A percentile compares a stretch with the other conserved stretches of the same genome.
These are phyloP conservation scores for Podaxis sp. DNA, from an alignment of 768 basidiomycete species.

Conservation along the genomic window DNA sequence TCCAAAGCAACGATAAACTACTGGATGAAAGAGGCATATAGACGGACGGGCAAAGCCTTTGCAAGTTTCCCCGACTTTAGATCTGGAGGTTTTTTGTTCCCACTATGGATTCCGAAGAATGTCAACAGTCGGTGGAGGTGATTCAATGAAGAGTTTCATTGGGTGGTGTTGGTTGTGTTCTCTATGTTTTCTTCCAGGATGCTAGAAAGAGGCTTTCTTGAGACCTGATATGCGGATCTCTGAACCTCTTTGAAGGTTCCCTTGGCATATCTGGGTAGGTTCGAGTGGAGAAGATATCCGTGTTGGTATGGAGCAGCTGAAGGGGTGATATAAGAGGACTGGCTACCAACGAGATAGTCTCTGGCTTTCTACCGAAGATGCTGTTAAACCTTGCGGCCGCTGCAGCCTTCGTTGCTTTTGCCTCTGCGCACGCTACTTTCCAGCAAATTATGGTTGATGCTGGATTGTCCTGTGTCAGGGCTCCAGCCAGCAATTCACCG, in stretches of 20 bases:
- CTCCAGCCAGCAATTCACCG: slow-evolving; percentile 41
- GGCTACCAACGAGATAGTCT: too few relatives aligned
- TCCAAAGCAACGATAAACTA: background rate
- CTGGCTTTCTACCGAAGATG: background rate
- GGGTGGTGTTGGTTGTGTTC: background rate
- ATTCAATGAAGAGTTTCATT: background rate
- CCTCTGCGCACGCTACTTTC: slow-evolving; percentile 49
- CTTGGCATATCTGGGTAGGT: background rate
- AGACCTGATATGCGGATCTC: background rate
- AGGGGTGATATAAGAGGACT: too few relatives aligned
- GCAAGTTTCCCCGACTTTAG: background rate
- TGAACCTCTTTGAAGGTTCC: background rate
- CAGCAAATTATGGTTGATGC: slow-evolving; percentile 49
- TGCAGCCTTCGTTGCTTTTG: slow-evolving; percentile 33
- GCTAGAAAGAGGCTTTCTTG: background rate
- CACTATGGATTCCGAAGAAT: background rate
- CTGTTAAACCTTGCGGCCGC: slow-evolving; percentile 13
- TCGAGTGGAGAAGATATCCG: background rate
- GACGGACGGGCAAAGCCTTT: background rate
- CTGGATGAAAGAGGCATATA: background rate
- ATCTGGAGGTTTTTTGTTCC: background rate
- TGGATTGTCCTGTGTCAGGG: slow-evolving; percentile 41
- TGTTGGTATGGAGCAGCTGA: background rate
- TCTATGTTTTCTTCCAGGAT: background rate
- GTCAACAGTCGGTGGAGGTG: background rate